Base-by-base conservation (phyloP, 176 grass and related monocot species). In the Phragmites australis region DNA sequence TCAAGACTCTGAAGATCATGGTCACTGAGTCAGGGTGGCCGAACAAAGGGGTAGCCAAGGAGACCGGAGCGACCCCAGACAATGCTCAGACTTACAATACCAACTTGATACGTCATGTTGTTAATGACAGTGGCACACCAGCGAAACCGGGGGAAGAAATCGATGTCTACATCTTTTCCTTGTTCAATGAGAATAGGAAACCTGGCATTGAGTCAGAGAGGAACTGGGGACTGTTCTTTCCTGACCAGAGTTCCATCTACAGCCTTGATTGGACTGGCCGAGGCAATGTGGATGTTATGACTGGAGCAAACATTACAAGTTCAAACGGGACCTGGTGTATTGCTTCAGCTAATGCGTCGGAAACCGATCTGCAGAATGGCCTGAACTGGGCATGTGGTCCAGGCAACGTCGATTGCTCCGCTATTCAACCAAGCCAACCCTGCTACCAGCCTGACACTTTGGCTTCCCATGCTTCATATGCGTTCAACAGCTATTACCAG, bases 161-260 rank as follows among this genome's bases (percentile, higher is more conserved):
- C 5, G 92, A 95, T 87, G 81, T 92, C 12, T 99, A 95, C 59
- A 84, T 99, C 70, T 99, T 99, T 72, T 99, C 96, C 49, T 87
- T 99, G 85, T 99, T 99, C 88, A 95, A 93, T 39, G 96, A 99
- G 86, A 99, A 99, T 47, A 89, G 92, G 72, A 99, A 99, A 25
- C 90, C 96, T 0, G 90, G 96, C 44, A 85, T 95, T 7, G 92
- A 92, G 72, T 99, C 96, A 0, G 96, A 99, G 88, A 92, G 96
- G 77, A 95, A 99, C 71, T 99, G 96, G 96, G 96, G 96, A 5
- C 66, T 95, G 21, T 99, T 93, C 29, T 99, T 81, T 29, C 96
- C 96, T 0, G 96, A 95, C 59, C 87, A 95, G 63, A 99, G 90
- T 23, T 79, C 86, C 8, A 90, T 99, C 29, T 99, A 99, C 59